Evolutionary conservation across 1,284 basidiomycete genomes (phyloP), one percentile per base, ranked within the genome.

Genomic region (Bondarzewia mesenterica): DNA sequence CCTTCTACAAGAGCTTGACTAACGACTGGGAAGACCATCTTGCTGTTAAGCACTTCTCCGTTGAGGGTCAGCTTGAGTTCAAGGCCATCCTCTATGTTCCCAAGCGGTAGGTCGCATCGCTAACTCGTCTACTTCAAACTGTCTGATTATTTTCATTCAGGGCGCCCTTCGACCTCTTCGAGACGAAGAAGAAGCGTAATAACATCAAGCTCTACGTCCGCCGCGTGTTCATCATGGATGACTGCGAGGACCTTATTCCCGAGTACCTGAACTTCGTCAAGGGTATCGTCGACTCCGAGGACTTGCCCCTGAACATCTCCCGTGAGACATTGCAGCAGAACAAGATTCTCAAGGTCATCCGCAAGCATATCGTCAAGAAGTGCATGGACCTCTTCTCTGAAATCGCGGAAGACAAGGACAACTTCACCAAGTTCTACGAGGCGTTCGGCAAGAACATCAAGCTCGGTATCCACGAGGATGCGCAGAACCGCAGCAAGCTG

Each of bases 121-220:
- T n/a, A n/a, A n/a, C n/a, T n/a, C 22, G n/a, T 41, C 23, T 41
- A 14, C 32, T 35, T 35, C 32, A 8, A 35, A 8, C 32, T 35
- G 8, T 35, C 32, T 35, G 32, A 8, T 8, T n/a, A 16, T 20
- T 27, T 15, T 43, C 26, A 40, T 18, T 40, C 21, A 92, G 91
- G 55, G 93, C 93, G 41, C 93, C 95, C 49, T 99, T 99, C 71
- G 96, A 99, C 66, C 86, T 99, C 70, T 99, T 99, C 73, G 96
- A 99, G 80, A 91, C 89, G 59, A 99, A 99, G 89, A 99, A 99
- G 90, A 99, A 99, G 85, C 91, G 95, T 65, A 98, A 98, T 84
- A 99, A 98, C 89, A 98, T 99, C 82, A 99, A 99, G 79, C 93
- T 99, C 69, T 99, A 99, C 70, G 96, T 99, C 61, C 93, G 96